phyloP scores from a whole-genome alignment of 129 eudicot species.

The Solidago caesia region DNA sequence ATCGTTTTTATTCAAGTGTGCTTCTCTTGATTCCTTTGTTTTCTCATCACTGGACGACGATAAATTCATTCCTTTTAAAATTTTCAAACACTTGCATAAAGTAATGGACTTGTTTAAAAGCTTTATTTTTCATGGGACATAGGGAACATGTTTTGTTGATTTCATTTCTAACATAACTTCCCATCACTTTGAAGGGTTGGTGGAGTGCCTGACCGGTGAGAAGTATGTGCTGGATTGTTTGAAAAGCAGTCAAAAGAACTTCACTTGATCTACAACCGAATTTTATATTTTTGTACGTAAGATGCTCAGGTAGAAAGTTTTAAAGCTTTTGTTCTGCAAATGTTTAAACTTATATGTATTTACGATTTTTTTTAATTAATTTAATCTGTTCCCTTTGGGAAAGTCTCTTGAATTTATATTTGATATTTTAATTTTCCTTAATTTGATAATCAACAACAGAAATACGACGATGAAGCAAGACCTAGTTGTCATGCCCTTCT shows the following conservation, averaged over 20 bases:
- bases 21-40: not conserved
- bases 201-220: constrained; percentile 74
- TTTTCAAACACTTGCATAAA: not conserved
- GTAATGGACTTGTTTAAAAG: constrained; percentile 9
- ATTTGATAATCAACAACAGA: constrained; percentile 5
- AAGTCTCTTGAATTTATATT: not conserved
- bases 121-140: constrained; percentile 3
- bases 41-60: not conserved
- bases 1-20: not conserved
- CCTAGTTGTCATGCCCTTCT: not conserved
- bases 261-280: constrained; percentile 16
- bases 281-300: not conserved
- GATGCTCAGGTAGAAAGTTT: not conserved
- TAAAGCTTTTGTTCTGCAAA: constrained; percentile 10
- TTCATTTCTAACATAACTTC: constrained; percentile 15
- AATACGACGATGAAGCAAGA: not conserved
- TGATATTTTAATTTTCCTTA: not conserved
- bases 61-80: constrained; percentile 1
- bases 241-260: constrained; percentile 19
- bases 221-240: constrained; percentile 55
- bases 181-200: constrained; percentile 53
- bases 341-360: constrained; percentile 13
- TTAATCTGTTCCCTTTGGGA: not conserved
- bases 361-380: not conserved
- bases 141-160: constrained; percentile 20